Percentiles rank a stretch among this genome's conserved stretches.
phyloP scores from a whole-genome alignment of 1,139 yeast species.

The Meyerozyma guilliermondii region DNA sequence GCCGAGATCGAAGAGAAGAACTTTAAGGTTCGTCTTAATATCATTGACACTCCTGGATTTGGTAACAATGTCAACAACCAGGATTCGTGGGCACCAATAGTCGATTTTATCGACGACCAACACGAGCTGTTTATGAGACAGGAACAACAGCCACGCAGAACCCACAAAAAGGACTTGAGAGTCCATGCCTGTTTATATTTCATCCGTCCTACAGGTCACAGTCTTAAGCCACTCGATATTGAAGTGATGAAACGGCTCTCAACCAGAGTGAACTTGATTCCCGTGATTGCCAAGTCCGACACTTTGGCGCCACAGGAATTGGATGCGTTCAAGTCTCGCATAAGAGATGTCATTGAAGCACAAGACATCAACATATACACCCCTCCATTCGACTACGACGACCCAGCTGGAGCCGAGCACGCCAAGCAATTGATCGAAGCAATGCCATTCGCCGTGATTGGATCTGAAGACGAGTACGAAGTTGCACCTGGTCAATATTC shows the following conservation, averaged over 20 bases:
- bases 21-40: constrained; percentile 77
- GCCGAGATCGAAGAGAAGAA: constrained; percentile 92
- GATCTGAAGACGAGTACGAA: constrained; percentile 84
- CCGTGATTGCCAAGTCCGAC: constrained; percentile 93
- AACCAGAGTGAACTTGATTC: constrained; percentile 87
- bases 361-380: constrained; percentile 89
- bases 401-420: constrained; percentile 73
- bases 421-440: constrained; percentile 79
- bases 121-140: constrained; percentile 93
- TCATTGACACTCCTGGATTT: constrained; percentile 96
- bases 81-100: constrained; percentile 90
- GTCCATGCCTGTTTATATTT: constrained; percentile 95
- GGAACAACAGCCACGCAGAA: constrained; percentile 89
- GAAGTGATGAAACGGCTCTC: constrained; percentile 88
- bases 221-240: constrained; percentile 89
- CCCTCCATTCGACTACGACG: constrained; percentile 75
- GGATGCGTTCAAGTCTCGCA: constrained; percentile 74
- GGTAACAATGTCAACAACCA: constrained; percentile 94
- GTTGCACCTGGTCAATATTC: constrained; percentile 70
- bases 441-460: constrained; percentile 93
- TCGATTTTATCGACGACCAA: constrained; percentile 94
- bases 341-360: constrained; percentile 87
- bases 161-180: constrained; percentile 69
- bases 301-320: constrained; percentile 83
- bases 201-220: constrained; percentile 94